phyloP scores from a whole-genome alignment of 768 basidiomycete genomes.

The Mycena belliarum region DNA sequence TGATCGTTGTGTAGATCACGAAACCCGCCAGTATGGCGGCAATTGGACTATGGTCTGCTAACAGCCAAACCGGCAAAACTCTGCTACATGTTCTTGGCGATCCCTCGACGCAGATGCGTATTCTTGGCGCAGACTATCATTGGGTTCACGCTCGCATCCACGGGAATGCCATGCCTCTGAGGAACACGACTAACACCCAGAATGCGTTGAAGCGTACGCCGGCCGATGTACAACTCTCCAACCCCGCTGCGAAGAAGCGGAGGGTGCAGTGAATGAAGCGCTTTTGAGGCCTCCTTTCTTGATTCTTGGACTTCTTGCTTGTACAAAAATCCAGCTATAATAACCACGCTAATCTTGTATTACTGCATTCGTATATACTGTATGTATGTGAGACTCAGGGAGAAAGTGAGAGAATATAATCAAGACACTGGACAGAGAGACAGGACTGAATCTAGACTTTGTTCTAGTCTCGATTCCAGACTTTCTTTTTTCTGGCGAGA shows the following conservation, averaged over 20 bases:
- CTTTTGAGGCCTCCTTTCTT: too few relatives aligned
- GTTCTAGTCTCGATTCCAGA: too few relatives aligned
- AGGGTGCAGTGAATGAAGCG: not conserved
- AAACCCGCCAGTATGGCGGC: constrained; percentile 22
- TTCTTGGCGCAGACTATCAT: constrained; percentile 8
- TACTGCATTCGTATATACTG: too few relatives aligned
- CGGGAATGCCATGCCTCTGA: not conserved
- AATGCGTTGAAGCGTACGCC: constrained; percentile 9
- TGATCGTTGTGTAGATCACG: constrained; percentile 6
- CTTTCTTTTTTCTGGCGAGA: too few relatives aligned
- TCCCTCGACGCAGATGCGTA: not conserved
- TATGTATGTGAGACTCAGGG: too few relatives aligned
- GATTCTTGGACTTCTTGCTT: too few relatives aligned
- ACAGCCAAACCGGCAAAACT: constrained; percentile 6
- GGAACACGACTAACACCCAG: not conserved
- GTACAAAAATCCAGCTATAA: too few relatives aligned
- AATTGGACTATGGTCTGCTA: constrained; percentile 12
- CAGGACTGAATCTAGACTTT: too few relatives aligned
- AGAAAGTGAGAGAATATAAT: too few relatives aligned
- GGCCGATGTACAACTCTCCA: not conserved
- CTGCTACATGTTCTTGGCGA: constrained; percentile 15
- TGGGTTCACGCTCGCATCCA: constrained; percentile 11
- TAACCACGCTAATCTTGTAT: too few relatives aligned
- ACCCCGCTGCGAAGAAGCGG: constrained; percentile 4
- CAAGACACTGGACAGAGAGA: too few relatives aligned